Percentiles rank a stretch among this genome's conserved stretches.
These are phyloP conservation scores for Talaromyces funiculosus DNA, from an alignment of 2,329 filamentous ascomycete species.

Conservation along the genomic window DNA sequence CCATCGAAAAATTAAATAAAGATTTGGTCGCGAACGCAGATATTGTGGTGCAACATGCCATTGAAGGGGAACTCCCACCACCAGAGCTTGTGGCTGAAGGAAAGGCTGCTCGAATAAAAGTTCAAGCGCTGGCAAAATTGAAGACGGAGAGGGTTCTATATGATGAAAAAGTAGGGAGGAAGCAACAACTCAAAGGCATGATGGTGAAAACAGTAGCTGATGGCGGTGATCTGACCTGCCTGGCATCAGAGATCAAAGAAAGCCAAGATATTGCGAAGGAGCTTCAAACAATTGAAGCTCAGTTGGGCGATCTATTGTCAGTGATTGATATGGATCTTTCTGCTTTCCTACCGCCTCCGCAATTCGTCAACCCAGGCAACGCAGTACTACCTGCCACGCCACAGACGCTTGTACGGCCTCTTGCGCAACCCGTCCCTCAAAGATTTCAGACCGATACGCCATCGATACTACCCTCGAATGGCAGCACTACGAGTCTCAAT, in stretches of 20 bases:
- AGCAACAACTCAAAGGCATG: constrained; percentile 30
- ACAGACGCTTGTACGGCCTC: constrained; percentile 15
- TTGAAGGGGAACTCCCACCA: constrained; percentile 29
- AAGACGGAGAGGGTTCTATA: constrained; percentile 26
- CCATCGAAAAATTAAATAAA: constrained; percentile 25
- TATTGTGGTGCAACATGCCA: constrained; percentile 31
- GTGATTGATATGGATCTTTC: constrained; percentile 25
- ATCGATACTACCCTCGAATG: background rate
- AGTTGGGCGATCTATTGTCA: constrained; percentile 30
- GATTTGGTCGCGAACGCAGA: constrained; percentile 33
- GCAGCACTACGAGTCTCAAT: background rate
- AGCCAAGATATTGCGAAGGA: constrained; percentile 29
- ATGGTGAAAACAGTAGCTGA: constrained; percentile 33
- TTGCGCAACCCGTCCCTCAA: background rate
- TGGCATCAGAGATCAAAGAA: constrained; percentile 30
- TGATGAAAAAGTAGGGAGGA: constrained; percentile 23
- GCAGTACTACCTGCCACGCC: constrained; percentile 15
- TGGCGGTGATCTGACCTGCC: constrained; percentile 27
- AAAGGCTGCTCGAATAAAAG: constrained; percentile 30
- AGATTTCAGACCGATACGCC: background rate
- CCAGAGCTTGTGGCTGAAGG: constrained; percentile 32
- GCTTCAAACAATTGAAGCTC: constrained; percentile 29
- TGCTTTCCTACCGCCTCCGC: background rate
- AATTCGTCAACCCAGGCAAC: background rate
- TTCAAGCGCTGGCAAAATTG: constrained; percentile 33